Evolutionary conservation across 1,284 basidiomycete genomes (phyloP), one percentile per base, ranked within the genome.

Genomic region (Heterobasidion irregulare): DNA sequence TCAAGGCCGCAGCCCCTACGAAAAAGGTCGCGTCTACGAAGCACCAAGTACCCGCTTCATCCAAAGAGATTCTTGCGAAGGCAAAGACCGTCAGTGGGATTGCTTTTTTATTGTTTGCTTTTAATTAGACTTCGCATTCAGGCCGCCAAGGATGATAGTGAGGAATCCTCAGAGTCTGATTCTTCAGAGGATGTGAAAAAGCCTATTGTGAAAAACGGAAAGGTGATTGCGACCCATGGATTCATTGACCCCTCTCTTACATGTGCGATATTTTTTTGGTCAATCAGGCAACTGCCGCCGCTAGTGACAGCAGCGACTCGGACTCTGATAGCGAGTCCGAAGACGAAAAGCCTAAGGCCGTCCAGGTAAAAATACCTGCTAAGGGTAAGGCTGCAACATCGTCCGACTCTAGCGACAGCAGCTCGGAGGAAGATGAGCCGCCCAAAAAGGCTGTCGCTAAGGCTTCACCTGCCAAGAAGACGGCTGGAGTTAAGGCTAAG

Each of bases 371-470:
- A 55, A 63, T 65, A 53, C 63, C 66, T 54, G 61, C 65, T 2
- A 53, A 68, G 1, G 57, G 59, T 33, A 68, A 68, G 60, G 57
- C 58, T 2, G 58, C 55, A 2, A 56, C 62, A 8, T 61, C 61
- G 45, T 55, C 56, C 33, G 58, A 62, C 34, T 56, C 41, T 10
- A 49, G 52, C 56, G 62, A 65, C 44, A 63, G 63, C 18, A 62
- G 64, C 50, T 64, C 65, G 3, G 68, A 63, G 8, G 56, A 65
- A 19, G 67, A 70, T 8, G 68, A 72, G 45, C 64, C 62, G 38
- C 62, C 64, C 52, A 61, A 64, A 52, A 78, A 78, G 62, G 70
- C 72, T 50, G 66, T 68, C 5, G 72, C 74, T 61, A 77, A 79
- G 62, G 72, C 71, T 52, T 65, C 68, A 4, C 73, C 74, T 62